These are phyloP conservation scores for Lactarius pseudohatsudake DNA, from an alignment of 768 basidiomycete species.

Conservation along the genomic window DNA sequence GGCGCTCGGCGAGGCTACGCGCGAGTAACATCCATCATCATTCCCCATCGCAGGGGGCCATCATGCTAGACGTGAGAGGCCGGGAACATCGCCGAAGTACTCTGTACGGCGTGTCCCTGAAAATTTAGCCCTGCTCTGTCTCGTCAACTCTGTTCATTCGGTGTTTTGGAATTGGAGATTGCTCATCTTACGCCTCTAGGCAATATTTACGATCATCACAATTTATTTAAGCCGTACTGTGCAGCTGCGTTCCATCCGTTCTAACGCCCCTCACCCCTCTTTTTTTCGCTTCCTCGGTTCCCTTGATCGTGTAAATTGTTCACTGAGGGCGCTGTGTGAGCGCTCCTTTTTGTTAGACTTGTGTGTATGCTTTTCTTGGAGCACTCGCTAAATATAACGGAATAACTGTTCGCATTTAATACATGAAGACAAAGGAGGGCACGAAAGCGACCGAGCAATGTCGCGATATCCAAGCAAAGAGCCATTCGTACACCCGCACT, in stretches of 20 bases:
- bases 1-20: conserved; percentile 26
- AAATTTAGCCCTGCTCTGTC: conserved; percentile 5
- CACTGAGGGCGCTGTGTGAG: background rate
- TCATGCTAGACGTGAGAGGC: conserved; percentile 1
- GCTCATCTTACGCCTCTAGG: conserved; percentile 23
- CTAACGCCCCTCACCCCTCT: background rate
- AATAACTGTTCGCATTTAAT: background rate
- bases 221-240: conserved; percentile 13
- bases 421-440: background rate
- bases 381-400: conserved; percentile 1
- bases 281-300: background rate
- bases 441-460: background rate
- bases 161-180: conserved; percentile 16
- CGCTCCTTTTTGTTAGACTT: background rate
- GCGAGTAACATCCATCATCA: background rate
- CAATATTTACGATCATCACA: conserved; percentile 21
- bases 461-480: background rate
- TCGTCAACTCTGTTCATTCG: conserved; percentile 8
- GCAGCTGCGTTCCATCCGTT: conserved; percentile 1
- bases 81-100: conserved; percentile 13
- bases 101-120: conserved; percentile 14
- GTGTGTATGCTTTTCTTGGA: conserved; percentile 24
- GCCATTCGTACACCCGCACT: background rate
- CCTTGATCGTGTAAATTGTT: background rate
- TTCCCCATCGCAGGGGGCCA: background rate